phyloP scores from a whole-genome alignment of 352 stramenopile species.

The Globisporangium camurandrum region DNA sequence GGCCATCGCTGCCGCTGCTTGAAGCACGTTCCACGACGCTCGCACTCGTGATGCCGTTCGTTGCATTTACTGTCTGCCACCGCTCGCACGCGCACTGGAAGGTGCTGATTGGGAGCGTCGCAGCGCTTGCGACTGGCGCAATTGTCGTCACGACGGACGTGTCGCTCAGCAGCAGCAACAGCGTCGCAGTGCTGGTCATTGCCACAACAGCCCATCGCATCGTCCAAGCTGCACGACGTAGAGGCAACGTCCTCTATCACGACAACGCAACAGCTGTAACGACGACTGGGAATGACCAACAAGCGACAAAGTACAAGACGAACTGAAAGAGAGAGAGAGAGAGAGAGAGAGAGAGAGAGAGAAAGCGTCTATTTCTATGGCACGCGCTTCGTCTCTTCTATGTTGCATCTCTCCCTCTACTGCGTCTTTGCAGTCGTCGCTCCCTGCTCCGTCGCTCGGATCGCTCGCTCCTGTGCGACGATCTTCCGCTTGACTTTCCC shows the following conservation, averaged over 20 bases:
- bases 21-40: conserved; percentile 19
- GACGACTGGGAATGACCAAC: no score
- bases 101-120: conserved; percentile 14
- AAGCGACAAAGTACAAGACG: neutral
- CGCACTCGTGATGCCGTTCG: conserved; percentile 23
- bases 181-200: conserved; percentile 29
- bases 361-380: neutral
- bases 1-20: conserved; percentile 24
- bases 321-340: conserved; percentile 2
- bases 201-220: conserved; percentile 23
- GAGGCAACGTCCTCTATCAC: conserved; percentile 1
- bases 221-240: conserved; percentile 11
- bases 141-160: conserved; percentile 27
- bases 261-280: neutral
- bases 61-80: conserved; percentile 20
- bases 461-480: conserved; percentile 14
- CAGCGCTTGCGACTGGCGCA: conserved; percentile 15
- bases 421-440: neutral
- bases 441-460: conserved; percentile 3
- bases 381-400: neutral
- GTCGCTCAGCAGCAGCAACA: conserved; percentile 29
- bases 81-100: conserved; percentile 22
- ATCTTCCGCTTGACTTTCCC: conserved; percentile 20
- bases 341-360: neutral
- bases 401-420: neutral